Base-by-base conservation (phyloP, 179 eudicot genomes). In the Beta macrorhiza region DNA sequence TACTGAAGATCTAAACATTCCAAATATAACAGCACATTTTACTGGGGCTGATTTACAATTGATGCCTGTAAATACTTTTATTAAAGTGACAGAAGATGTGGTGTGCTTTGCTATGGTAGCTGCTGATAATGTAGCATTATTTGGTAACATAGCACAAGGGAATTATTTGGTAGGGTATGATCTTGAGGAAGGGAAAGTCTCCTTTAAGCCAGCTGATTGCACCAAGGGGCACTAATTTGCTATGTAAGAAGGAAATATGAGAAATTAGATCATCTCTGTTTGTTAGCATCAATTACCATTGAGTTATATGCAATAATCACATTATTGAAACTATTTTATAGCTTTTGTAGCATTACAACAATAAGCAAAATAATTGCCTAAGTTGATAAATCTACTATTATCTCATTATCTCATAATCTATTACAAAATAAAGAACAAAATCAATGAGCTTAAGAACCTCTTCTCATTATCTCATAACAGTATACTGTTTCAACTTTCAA, bases 111-210 rank as follows among this genome's bases (percentile, higher is more conserved):
- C 91, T 1, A 80, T 89, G 64, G 5, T 77, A 4, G 71, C 86
- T 4, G 59, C 72, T 8, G 51, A 37, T 1, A 19, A 67, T 0
- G 0, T 77, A 0, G 83, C 87, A 10, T 82, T 86, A 11, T 80
- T 83, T 20, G 93, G 93, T 17, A 89, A 87, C 17, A 2, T 90
- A 47, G 82, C 87, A 25, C 93, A 91, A 65, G 77, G 42, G 58
- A 78, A 89, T 63, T 82, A 80, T n/a, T 56, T 91, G 81, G 83
- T 91, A 10, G 89, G 90, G 3, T 91, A 84, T 80, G 91, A 89
- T 80, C 65, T 84, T 75, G 80, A 58, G 13, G 82, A 57, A 15
- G 83, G 82, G 7, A 83, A 37, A 45, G 80, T 91, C 9, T 91
- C 89, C 2, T 88, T 91, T 77, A 85, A 75, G 83, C 85, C 88